Percentiles rank a stretch among this genome's conserved stretches.
These are phyloP conservation scores for Fallopia convolvulus DNA, from an alignment of 148 eudicot genomes.

Conservation along the genomic window DNA sequence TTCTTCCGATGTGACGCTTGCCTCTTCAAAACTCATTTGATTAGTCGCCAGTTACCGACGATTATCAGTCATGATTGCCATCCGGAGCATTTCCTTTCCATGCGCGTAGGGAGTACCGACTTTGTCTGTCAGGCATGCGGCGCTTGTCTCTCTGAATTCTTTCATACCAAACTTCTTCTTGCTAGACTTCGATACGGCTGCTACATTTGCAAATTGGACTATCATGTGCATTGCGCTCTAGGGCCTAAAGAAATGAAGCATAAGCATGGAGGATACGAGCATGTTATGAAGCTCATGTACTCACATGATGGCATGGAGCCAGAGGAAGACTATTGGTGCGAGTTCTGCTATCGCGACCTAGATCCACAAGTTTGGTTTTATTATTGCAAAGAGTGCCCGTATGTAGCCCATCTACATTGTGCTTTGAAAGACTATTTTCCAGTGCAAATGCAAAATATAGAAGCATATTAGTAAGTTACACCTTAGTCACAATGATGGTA, in stretches of 20 bases:
- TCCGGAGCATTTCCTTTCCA: not conserved
- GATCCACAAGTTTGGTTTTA: not conserved
- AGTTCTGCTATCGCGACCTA: not conserved
- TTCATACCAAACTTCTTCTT: no score
- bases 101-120: not conserved
- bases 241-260: not conserved
- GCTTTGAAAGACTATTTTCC: not conserved
- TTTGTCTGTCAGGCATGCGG: not conserved
- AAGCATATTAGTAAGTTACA: no score
- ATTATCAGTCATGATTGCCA: not conserved
- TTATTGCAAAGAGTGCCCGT: not conserved
- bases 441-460: no score
- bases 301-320: not conserved
- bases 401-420: not conserved
- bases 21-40: not conserved
- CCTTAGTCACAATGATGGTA: no score
- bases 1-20: not conserved
- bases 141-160: not conserved
- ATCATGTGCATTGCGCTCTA: not conserved
- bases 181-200: not conserved
- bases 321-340: not conserved
- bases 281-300: not conserved
- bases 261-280: not conserved
- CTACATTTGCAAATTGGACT: not conserved
- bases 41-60: not conserved